Evolutionary conservation across 2,329 filamentous ascomycete genomes (phyloP).

Genomic region (Colletotrichum sp.): DNA sequence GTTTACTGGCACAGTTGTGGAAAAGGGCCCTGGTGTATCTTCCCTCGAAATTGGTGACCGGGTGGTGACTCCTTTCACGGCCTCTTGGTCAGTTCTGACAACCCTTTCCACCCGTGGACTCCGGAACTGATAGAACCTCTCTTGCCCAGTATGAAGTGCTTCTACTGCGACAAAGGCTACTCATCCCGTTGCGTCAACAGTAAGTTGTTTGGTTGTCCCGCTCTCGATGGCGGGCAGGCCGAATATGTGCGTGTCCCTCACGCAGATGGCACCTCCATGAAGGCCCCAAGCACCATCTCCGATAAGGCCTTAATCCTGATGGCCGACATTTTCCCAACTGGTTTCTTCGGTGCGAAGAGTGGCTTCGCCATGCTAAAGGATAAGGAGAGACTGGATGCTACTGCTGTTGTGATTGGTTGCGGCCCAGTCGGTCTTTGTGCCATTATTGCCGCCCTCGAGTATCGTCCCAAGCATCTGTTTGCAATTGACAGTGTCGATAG

Average conservation of each 20-base stretch:
- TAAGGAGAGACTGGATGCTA: slow-evolving; percentile 67
- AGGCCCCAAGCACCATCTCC: slow-evolving; percentile 69
- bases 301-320: slow-evolving; percentile 82
- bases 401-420: slow-evolving; percentile 82
- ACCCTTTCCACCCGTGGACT: background rate
- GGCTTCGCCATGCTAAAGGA: slow-evolving; percentile 70
- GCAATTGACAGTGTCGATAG: slow-evolving; percentile 81
- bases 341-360: slow-evolving; percentile 83
- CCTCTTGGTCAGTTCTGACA: slow-evolving; percentile 66
- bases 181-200: slow-evolving; percentile 78
- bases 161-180: slow-evolving; percentile 80
- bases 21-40: slow-evolving; percentile 71
- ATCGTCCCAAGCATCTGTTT: slow-evolving; percentile 76
- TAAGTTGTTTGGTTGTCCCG: slow-evolving; percentile 71
- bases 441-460: slow-evolving; percentile 76
- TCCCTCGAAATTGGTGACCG: slow-evolving; percentile 76
- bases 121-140: slow-evolving; percentile 6
- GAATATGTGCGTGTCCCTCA: slow-evolving; percentile 83
- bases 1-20: slow-evolving; percentile 78
- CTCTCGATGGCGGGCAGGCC: slow-evolving; percentile 80
- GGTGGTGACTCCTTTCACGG: slow-evolving; percentile 84
- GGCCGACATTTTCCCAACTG: slow-evolving; percentile 91
- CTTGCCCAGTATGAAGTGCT: slow-evolving; percentile 67
- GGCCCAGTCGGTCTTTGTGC: slow-evolving; percentile 88
- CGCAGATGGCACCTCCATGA: slow-evolving; percentile 81